Percentiles rank a stretch among this genome's conserved stretches.
Evolutionary conservation across 1,139 yeast species (phyloP).

Genomic region (Kazachstania sp.): DNA sequence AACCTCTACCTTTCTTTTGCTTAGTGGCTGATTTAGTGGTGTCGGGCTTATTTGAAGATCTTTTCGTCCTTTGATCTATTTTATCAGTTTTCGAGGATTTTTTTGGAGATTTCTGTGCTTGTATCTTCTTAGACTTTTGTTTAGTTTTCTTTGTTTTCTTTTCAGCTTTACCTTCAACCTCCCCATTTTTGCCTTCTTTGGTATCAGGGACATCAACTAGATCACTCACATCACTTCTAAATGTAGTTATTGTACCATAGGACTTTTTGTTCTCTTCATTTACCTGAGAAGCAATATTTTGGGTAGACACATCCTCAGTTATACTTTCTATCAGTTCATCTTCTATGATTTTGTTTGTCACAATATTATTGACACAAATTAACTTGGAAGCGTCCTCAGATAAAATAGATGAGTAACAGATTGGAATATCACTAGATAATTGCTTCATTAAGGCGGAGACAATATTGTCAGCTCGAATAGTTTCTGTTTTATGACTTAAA

Average conservation of each 20-base stretch:
- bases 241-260: slow-evolving; percentile 28
- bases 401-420: slow-evolving; percentile 18
- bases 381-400: slow-evolving; percentile 16
- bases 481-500: not conserved
- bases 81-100: not conserved
- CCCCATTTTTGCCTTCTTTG: not conserved
- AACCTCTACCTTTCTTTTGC: slow-evolving; percentile 9
- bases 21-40: not conserved
- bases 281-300: not conserved
- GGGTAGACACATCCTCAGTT: not conserved
- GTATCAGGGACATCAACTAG: slow-evolving; percentile 7
- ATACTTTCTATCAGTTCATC: not conserved
- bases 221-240: slow-evolving; percentile 26
- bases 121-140: not conserved
- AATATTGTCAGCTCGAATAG: slow-evolving; percentile 4
- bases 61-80: not conserved
- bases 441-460: slow-evolving; percentile 2
- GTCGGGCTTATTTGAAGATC: not conserved
- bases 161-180: not conserved
- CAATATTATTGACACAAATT: slow-evolving; percentile 12
- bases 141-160: not conserved
- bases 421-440: slow-evolving; percentile 10
- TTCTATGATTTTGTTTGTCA: slow-evolving; percentile 9
- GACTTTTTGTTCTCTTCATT: slow-evolving; percentile 17
- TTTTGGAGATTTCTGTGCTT: not conserved